Conservation (phyloP, 768 basidiomycete genomes). For the Tulasnella sp. region DNA sequence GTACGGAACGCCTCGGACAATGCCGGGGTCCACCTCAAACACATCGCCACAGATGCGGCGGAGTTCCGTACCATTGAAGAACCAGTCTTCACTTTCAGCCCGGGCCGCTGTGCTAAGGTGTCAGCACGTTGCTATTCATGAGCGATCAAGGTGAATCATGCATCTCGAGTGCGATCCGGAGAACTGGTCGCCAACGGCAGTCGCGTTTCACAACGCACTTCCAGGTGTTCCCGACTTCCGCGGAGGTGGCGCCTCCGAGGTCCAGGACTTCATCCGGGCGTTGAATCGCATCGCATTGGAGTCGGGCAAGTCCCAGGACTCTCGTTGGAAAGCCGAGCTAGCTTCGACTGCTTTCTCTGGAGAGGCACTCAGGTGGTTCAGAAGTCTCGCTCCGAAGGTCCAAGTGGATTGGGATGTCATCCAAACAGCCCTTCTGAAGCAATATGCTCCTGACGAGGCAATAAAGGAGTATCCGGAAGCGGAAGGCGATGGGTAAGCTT, state of each 20-base stretch:
- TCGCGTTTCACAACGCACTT: not conserved
- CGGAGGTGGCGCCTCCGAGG: not conserved
- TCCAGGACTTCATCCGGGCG: not conserved
- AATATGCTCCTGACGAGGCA: not conserved
- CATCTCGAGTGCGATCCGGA: not conserved
- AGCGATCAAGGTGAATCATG: not conserved
- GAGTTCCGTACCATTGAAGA: not conserved
- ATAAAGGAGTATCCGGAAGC: not conserved
- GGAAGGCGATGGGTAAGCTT: not conserved
- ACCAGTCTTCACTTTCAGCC: not conserved
- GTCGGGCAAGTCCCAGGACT: not conserved
- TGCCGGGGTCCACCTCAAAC: not conserved
- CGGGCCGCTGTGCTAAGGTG: not conserved
- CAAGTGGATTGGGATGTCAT: not conserved
- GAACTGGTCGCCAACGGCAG: not conserved
- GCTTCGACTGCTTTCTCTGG: not conserved
- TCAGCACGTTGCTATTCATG: not conserved
- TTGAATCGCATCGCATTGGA: not conserved
- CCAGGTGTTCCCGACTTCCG: not conserved
- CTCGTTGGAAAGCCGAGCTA: not conserved
- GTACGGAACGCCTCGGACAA: not conserved
- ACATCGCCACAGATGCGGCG: not conserved
- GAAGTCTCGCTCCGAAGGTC: not conserved
- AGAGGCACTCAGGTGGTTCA: not conserved
- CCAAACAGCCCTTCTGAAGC: not conserved